Base-by-base conservation (phyloP, 2,329 filamentous ascomycete species). In the Colletotrichum tropicale region DNA sequence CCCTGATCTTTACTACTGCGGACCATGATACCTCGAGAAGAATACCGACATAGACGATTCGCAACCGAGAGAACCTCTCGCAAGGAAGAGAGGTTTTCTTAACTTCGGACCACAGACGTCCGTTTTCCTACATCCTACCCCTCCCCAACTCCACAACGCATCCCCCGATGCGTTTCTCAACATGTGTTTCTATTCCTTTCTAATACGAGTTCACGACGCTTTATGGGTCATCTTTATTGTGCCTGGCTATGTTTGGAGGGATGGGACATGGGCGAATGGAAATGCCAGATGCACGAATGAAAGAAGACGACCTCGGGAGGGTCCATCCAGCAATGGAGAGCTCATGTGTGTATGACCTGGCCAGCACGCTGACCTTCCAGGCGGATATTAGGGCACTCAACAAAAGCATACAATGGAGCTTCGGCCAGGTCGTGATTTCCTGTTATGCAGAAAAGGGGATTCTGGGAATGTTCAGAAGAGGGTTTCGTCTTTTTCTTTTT, bases 11-110 rank as follows among this genome's bases (percentile, higher is more conserved):
- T 83, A 81, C 38, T 48, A 48, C 81, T 83, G 80, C 79, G 69
- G 78, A 84, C 84, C 84, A 88, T 88, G 87, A 89, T 89, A 89
- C 88, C 87, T 88, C 81, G 82, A 80, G 77, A 79, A 79, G 70
- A 77, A 76, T 74, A 76, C 78, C 82, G 82, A 82, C 82, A 87
- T 88, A 88, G 86, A 88, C 82, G 80, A 82, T 81, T 80, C 78
- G 82, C 81, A 82, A 80, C 81, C 38, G 81, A 82, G 81, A 80
- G 78, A 78, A 82, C 82, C 81, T 81, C 80, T 74, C 79, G 79
- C 78, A 79, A 78, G 81, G 81, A 80, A 80, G 79, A 80, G 79
- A 80, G 78, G 77, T 78, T 68, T 72, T 66, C 64, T 56, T 24
- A 21, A 69, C 61, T 79, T 79, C 78, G 78, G 79, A 80, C 73